Evolutionary conservation across 2,329 filamentous ascomycete species (phyloP).

Genomic region (Penicillium sp.): DNA sequence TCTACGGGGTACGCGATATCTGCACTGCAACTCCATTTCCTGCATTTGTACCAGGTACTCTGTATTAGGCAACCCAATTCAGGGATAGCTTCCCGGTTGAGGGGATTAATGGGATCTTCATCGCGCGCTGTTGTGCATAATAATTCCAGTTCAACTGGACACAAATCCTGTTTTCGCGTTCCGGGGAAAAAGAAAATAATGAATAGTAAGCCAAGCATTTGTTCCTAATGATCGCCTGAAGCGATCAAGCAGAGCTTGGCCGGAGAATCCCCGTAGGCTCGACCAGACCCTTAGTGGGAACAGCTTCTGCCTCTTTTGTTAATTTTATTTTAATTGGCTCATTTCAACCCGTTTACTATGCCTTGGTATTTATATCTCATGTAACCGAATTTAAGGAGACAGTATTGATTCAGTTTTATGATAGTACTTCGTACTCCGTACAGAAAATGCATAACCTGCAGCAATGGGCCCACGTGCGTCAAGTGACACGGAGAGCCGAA

Average conservation of each 20-base stretch:
- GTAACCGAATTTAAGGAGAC: too few relatives aligned
- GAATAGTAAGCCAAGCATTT: background rate
- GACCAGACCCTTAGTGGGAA: constrained; percentile 2
- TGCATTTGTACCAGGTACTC: background rate
- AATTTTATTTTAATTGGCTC: background rate
- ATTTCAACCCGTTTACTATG: background rate
- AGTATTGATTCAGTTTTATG: too few relatives aligned
- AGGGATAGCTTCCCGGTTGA: background rate
- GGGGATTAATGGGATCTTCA: too few relatives aligned
- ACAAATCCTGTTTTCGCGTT: background rate
- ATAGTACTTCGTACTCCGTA: too few relatives aligned
- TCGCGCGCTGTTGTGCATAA: too few relatives aligned
- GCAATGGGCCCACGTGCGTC: constrained; percentile 11
- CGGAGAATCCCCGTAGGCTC: constrained; percentile 5
- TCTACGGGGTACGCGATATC: background rate
- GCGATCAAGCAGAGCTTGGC: background rate
- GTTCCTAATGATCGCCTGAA: background rate
- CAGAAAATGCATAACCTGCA: background rate
- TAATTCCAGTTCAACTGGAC: too few relatives aligned
- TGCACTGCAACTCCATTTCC: background rate
- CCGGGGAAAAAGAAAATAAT: background rate
- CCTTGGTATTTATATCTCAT: too few relatives aligned
- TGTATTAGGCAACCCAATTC: background rate
- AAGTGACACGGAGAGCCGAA: constrained; percentile 4
- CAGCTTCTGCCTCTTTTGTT: background rate